phyloP scores from a whole-genome alignment of 176 grass and related monocot species.

The Aegilops speltoides region DNA sequence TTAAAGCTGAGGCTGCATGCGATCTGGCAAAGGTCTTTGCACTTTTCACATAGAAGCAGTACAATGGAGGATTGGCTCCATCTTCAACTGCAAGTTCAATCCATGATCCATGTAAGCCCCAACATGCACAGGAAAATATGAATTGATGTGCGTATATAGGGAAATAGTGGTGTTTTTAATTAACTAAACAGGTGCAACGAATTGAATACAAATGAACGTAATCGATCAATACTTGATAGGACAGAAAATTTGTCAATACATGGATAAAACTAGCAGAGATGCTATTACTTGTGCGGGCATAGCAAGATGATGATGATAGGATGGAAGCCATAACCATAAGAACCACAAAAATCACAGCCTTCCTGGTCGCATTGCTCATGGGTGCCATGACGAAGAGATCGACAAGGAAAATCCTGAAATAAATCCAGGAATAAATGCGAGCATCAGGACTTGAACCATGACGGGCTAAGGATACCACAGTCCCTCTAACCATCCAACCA shows the following conservation, averaged over 20 bases:
- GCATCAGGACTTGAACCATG: no score
- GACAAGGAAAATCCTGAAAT: no score
- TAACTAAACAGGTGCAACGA: neutral
- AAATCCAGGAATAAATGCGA: no score
- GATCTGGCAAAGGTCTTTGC: neutral
- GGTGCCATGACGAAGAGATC: neutral
- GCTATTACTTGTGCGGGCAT: neutral
- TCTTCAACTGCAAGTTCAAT: neutral
- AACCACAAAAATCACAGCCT: neutral
- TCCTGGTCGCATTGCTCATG: neutral
- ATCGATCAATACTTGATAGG: neutral
- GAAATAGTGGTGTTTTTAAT: neutral
- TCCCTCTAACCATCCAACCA: no score
- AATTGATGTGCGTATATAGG: no score
- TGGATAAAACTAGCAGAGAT: neutral
- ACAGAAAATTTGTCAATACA: neutral
- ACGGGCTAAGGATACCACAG: no score
- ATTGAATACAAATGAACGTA: neutral
- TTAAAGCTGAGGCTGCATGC: neutral
- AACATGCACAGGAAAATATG: neutral
- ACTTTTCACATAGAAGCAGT: neutral
- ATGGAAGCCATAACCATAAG: neutral
- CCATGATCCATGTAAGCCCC: neutral
- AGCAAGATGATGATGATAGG: neutral
- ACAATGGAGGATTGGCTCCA: neutral